These are phyloP conservation scores for Psilocybe subaeruginosa DNA, from an alignment of 768 basidiomycete genomes.

Conservation along the genomic window DNA sequence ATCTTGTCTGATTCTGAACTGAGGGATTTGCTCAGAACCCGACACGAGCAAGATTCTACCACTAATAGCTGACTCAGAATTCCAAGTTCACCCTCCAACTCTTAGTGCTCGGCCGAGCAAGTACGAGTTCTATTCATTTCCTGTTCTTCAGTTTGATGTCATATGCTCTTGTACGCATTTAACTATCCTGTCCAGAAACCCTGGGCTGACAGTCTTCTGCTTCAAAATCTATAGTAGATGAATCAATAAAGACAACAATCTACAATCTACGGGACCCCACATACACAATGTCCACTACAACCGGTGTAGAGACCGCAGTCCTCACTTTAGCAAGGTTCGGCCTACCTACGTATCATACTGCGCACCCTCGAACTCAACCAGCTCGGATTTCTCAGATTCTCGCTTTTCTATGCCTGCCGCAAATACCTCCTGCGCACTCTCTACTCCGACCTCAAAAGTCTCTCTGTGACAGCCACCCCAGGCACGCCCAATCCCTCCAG, in stretches of 20 bases:
- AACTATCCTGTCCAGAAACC: no score
- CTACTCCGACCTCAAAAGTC: slow-evolving; percentile 58
- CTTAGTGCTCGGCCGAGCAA: no score
- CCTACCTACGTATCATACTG: no score
- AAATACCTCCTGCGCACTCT: slow-evolving; percentile 59
- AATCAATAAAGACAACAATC: background rate
- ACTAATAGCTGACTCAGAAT: no score
- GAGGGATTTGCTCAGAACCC: no score
- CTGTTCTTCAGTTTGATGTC: no score
- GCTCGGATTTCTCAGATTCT: slow-evolving; percentile 34
- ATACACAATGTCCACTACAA: slow-evolving; percentile 10
- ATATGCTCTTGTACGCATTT: no score
- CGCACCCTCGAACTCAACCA: background rate
- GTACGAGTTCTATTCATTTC: no score
- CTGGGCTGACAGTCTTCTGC: no score
- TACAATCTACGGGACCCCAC: background rate
- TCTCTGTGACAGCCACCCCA: slow-evolving; percentile 34
- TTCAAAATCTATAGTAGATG: background rate
- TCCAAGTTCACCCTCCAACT: no score
- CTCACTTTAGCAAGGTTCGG: slow-evolving; percentile 24
- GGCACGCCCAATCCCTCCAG: slow-evolving; percentile 19
- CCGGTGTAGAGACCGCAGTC: slow-evolving; percentile 23
- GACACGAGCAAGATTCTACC: no score
- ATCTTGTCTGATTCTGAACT: no score
- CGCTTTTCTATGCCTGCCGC: slow-evolving; percentile 60